phyloP scores from a whole-genome alignment of 179 eudicot species.

The Gypsophila paniculata region DNA sequence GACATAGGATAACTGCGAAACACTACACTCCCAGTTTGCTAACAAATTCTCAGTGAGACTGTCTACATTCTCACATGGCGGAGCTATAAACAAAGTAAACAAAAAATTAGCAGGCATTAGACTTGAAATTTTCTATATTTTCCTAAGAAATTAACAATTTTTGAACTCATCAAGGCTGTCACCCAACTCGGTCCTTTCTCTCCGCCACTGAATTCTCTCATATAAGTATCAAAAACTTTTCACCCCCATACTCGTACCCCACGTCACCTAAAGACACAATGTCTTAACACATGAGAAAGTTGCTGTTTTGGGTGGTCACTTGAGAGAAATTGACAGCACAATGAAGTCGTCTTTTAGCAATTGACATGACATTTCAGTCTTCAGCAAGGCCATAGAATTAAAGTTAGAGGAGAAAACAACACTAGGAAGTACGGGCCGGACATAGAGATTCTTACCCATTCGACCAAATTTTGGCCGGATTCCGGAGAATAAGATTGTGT shows the following conservation, averaged over 20 bases:
- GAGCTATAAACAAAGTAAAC: no score
- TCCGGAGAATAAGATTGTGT: conserved; percentile 49
- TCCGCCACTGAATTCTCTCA: conserved; percentile 8
- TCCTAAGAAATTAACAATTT: no score
- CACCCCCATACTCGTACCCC: conserved; percentile 12
- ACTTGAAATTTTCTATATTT: no score
- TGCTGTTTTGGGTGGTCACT: conserved; percentile 2
- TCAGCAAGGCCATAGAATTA: conserved; percentile 3
- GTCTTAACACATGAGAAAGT: conserved; percentile 8
- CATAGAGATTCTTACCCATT: conserved; percentile 57
- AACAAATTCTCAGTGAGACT: no score
- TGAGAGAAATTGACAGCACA: conserved; percentile 16
- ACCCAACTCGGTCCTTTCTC: background rate
- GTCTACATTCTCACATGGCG: no score
- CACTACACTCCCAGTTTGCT: no score
- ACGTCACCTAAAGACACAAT: conserved; percentile 7
- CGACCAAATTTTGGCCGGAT: conserved; percentile 55
- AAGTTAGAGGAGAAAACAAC: background rate
- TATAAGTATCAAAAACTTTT: conserved; percentile 1
- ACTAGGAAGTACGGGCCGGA: conserved; percentile 4
- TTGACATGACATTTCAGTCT: conserved; percentile 18
- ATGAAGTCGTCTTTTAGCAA: conserved; percentile 17
- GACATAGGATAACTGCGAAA: no score
- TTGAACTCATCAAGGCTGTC: background rate
- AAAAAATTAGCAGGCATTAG: background rate